Percentiles rank a stretch among this genome's conserved stretches.
phyloP scores from a whole-genome alignment of 2,329 filamentous ascomycete species.

The Colletotrichum lentis region DNA sequence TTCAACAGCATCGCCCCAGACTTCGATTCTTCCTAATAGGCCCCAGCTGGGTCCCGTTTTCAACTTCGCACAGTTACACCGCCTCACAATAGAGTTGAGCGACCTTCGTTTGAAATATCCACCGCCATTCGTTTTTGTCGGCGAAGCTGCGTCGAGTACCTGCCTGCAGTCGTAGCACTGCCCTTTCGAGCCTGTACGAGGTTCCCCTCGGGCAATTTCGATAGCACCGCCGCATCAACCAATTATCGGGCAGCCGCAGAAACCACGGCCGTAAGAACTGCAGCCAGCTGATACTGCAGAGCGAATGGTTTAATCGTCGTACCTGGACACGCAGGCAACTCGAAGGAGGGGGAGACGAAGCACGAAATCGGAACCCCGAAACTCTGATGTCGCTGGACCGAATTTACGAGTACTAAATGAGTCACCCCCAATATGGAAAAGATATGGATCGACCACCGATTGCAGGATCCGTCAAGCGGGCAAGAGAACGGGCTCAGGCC shows the following conservation, averaged over 20 bases:
- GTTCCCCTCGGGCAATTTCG: conserved; percentile 29
- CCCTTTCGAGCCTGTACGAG: conserved; percentile 41
- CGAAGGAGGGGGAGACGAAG: conserved; percentile 27
- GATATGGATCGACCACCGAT: conserved; percentile 57
- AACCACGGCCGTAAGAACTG: conserved; percentile 24
- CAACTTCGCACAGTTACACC: conserved; percentile 34
- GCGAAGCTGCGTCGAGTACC: conserved; percentile 25
- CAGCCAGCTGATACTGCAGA: conserved; percentile 30
- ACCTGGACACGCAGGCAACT: conserved; percentile 28
- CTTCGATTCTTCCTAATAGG: conserved; percentile 38
- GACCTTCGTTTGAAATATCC: conserved; percentile 34
- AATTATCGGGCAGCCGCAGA: conserved; percentile 22
- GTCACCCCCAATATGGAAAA: conserved; percentile 63
- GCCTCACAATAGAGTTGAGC: conserved; percentile 33
- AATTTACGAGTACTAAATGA: conserved; percentile 57
- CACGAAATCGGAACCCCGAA: conserved; percentile 34
- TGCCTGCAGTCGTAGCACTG: conserved; percentile 15
- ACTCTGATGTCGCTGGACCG: conserved; percentile 41
- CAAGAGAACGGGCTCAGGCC: conserved; percentile 61
- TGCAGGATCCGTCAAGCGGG: conserved; percentile 62
- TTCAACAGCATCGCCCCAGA: conserved; percentile 21
- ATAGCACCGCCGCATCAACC: conserved; percentile 27
- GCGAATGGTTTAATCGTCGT: conserved; percentile 25
- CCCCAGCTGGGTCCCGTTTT: conserved; percentile 37
- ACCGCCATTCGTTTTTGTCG: conserved; percentile 25